These are phyloP conservation scores for Stemphylium vesicarium DNA, from an alignment of 2,329 filamentous ascomycete species.

Conservation along the genomic window DNA sequence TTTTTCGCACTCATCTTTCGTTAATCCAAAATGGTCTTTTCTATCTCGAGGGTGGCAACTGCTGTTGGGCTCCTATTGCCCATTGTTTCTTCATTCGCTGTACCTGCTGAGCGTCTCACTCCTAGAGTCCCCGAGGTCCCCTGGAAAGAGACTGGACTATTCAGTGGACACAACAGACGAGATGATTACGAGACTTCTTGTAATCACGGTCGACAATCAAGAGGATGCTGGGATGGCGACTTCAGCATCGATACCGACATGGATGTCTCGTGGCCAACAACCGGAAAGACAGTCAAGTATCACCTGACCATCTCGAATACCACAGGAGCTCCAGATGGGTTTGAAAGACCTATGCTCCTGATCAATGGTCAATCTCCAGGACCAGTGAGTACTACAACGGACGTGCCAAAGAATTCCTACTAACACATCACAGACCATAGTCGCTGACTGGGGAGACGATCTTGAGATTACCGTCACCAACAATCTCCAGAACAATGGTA, in stretches of 20 bases:
- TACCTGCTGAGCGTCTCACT: constrained; percentile 19
- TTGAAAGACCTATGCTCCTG: constrained; percentile 47
- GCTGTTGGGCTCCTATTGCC: constrained; percentile 25
- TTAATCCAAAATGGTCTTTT: constrained; percentile 17
- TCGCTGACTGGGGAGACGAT: constrained; percentile 51
- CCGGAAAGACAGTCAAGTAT: constrained; percentile 53
- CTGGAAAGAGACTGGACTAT: constrained; percentile 31
- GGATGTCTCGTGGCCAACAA: constrained; percentile 51
- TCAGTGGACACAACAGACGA: constrained; percentile 9
- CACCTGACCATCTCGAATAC: constrained; percentile 53
- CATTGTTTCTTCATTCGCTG: constrained; percentile 20
- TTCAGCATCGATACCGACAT: constrained; percentile 54
- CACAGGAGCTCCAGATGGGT: constrained; percentile 56
- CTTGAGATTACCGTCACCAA: constrained; percentile 49
- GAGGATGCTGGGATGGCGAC: constrained; percentile 34
- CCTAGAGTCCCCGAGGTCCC: constrained; percentile 25
- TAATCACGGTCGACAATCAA: constrained; percentile 30
- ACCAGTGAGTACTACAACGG: constrained; percentile 46
- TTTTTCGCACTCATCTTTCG: constrained; percentile 11
- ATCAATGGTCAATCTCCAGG: constrained; percentile 58
- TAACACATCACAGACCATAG: constrained; percentile 48
- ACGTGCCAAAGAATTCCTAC: not conserved
- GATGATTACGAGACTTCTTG: constrained; percentile 24
- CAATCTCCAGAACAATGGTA: constrained; percentile 53
- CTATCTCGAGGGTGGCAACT: constrained; percentile 6